Conservation (phyloP, 495 filamentous ascomycete species). For the Daldinia vernicosa region DNA sequence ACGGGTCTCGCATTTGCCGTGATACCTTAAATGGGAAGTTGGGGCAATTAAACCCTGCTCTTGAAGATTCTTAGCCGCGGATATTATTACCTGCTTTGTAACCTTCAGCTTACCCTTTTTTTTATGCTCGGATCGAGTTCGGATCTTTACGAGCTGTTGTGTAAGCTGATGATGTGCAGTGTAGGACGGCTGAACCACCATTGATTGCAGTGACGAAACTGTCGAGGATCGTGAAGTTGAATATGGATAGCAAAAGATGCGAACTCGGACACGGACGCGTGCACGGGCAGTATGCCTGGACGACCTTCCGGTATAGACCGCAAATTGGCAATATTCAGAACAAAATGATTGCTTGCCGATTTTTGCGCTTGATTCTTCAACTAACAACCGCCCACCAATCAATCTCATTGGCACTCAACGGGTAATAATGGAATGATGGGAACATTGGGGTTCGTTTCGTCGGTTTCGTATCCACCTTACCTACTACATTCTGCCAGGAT, state of each 20-base stretch:
- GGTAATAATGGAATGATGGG: slow-evolving; percentile 5
- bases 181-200: not conserved
- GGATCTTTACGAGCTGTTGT: not conserved
- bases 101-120: not conserved
- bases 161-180: not conserved
- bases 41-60: not conserved
- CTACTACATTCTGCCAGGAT: not conserved
- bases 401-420: not conserved
- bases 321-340: not conserved
- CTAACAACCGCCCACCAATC: not conserved
- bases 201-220: not conserved
- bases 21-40: slow-evolving; percentile 23
- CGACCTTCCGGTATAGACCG: not conserved
- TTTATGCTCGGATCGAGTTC: not conserved
- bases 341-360: not conserved
- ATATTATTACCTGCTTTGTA: slow-evolving; percentile 23
- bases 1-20: not conserved
- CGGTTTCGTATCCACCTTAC: not conserved
- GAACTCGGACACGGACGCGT: not conserved
- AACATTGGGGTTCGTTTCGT: not conserved
- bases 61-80: slow-evolving; percentile 2
- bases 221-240: not conserved
- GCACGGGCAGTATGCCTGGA: not conserved
- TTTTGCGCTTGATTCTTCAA: not conserved
- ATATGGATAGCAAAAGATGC: not conserved